phyloP scores from a whole-genome alignment of 164 flowering plant genomes.

The Magnolia kwangsiensis region DNA sequence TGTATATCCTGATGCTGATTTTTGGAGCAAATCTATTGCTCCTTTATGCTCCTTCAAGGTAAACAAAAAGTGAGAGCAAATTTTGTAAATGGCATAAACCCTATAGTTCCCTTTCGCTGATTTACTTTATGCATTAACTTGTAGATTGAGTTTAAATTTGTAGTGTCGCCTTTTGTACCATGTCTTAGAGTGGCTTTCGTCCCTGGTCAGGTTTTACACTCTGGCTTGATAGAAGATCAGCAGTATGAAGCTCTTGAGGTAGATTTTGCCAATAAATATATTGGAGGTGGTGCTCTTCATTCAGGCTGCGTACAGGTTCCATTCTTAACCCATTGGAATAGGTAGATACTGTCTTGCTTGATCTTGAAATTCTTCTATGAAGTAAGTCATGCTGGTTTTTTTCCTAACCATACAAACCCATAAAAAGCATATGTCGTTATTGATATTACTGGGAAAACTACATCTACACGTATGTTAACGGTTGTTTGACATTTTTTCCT shows the following conservation, averaged over 20 bases:
- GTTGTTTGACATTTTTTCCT: too few species aligned
- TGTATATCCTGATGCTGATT: slow-evolving; percentile 49
- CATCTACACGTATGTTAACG: too few species aligned
- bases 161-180: not conserved
- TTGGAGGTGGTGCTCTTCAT: slow-evolving; percentile 90
- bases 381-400: not conserved
- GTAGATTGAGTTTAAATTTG: not conserved
- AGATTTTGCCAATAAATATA: slow-evolving; percentile 89
- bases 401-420: too few species aligned
- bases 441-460: too few species aligned
- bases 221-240: slow-evolving; percentile 83
- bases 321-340: slow-evolving; percentile 4
- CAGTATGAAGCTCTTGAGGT: slow-evolving; percentile 68
- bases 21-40: slow-evolving; percentile 62
- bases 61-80: slow-evolving; percentile 4
- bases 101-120: not conserved
- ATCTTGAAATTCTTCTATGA: not conserved
- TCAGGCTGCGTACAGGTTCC: slow-evolving; percentile 89
- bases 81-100: not conserved
- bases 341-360: not conserved
- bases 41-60: slow-evolving; percentile 75
- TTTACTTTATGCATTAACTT: not conserved
- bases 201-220: slow-evolving; percentile 41
- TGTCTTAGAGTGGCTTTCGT: not conserved
- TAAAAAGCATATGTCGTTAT: too few species aligned